Evolutionary conservation across 352 stramenopile genomes (phyloP).

Genomic region (Pythium dissimile): DNA sequence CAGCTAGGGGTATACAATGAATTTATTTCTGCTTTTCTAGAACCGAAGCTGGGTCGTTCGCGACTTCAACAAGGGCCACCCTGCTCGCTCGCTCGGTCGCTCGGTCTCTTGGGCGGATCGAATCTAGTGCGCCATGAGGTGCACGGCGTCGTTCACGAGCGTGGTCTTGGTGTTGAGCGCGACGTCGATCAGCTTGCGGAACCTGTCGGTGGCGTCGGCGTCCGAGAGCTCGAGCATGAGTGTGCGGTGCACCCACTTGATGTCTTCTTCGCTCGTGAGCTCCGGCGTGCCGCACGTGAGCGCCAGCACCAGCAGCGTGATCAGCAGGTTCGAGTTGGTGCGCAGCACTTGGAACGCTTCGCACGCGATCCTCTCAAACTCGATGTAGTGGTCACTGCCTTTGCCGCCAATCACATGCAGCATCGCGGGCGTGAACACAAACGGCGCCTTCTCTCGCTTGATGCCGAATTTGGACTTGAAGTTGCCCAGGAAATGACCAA

Average conservation of each 20-base stretch:
- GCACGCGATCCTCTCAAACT: slow-evolving; percentile 69
- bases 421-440: slow-evolving; percentile 92
- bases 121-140: slow-evolving; percentile 75
- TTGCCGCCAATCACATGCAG: slow-evolving; percentile 80
- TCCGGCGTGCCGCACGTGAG: slow-evolving; percentile 82
- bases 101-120: too few species aligned
- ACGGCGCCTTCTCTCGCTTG: slow-evolving; percentile 87
- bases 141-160: slow-evolving; percentile 80
- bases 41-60: too few species aligned
- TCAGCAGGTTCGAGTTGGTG: slow-evolving; percentile 72
- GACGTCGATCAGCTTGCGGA: slow-evolving; percentile 77
- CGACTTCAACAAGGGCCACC: too few species aligned
- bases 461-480: slow-evolving; percentile 93
- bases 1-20: neutral
- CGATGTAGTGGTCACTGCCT: slow-evolving; percentile 63
- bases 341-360: slow-evolving; percentile 73
- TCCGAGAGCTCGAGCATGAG: slow-evolving; percentile 77
- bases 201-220: slow-evolving; percentile 49
- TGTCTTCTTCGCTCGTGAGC: slow-evolving; percentile 56
- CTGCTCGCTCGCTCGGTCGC: too few species aligned
- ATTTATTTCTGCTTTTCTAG: neutral
- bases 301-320: slow-evolving; percentile 77
- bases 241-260: slow-evolving; percentile 77
- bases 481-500: slow-evolving; percentile 95
- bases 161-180: slow-evolving; percentile 76